Evolutionary conservation across 345 rosid species (phyloP).

Genomic region (Eutrema heterophyllum): DNA sequence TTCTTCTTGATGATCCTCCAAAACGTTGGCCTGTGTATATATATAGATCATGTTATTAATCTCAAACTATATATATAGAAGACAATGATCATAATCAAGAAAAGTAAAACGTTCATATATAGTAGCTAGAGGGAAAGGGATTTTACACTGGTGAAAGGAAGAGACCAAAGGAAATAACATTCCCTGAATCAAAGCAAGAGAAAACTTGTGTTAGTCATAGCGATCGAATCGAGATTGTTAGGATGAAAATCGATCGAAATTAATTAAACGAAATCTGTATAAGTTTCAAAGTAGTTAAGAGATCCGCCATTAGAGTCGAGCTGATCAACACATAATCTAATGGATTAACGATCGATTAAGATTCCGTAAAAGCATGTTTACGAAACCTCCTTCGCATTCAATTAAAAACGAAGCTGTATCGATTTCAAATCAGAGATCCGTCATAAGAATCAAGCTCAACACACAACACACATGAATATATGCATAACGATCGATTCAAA

Average conservation of each 20-base stretch:
- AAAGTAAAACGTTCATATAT: not conserved
- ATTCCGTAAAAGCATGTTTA: no score
- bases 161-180: constrained; percentile 47
- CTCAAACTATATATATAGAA: no score
- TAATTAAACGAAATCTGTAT: no score
- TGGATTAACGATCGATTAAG: not conserved
- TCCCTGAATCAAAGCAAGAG: constrained; percentile 32
- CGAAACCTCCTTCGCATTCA: not conserved
- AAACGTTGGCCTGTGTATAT: constrained; percentile 31
- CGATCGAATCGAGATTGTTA: no score
- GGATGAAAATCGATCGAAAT: not conserved
- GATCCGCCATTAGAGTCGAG: not conserved
- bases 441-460: not conserved
- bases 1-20: constrained; percentile 28
- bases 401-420: not conserved
- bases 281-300: no score
- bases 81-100: no score
- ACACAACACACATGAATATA: not conserved
- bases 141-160: constrained; percentile 48
- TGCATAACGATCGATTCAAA: no score
- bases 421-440: not conserved
- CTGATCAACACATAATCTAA: not conserved
- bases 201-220: not conserved
- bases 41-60: not conserved
- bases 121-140: not conserved